Conservation (phyloP, 2,329 filamentous ascomycete species). For the Allantophomopsis lycopodina region DNA sequence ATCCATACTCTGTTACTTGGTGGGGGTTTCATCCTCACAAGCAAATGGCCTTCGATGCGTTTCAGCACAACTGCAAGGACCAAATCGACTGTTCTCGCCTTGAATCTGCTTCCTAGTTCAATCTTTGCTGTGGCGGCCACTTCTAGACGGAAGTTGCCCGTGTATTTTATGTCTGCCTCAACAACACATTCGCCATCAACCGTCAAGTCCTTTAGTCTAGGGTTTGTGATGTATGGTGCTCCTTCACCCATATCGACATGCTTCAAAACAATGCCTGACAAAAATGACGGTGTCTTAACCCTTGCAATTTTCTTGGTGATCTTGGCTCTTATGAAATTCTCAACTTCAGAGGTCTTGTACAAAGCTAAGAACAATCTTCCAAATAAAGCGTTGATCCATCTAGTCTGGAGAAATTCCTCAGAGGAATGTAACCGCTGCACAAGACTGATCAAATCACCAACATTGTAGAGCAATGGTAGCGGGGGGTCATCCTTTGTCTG, state of each 20-base stretch:
- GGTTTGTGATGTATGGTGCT: conserved; percentile 79
- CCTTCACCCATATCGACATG: conserved; percentile 77
- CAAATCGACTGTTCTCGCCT: conserved; percentile 78
- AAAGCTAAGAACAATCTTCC: conserved; percentile 79
- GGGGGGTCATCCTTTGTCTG: conserved; percentile 41
- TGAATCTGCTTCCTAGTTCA: conserved; percentile 79
- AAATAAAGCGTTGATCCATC: conserved; percentile 87
- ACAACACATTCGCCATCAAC: conserved; percentile 83
- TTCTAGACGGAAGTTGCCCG: conserved; percentile 78
- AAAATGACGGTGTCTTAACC: conserved; percentile 82
- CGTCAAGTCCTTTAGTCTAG: conserved; percentile 74
- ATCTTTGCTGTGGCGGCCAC: conserved; percentile 88
- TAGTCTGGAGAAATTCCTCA: conserved; percentile 77
- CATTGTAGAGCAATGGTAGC: conserved; percentile 62
- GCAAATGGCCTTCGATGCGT: conserved; percentile 69
- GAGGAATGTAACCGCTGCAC: conserved; percentile 86
- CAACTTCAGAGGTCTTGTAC: conserved; percentile 72
- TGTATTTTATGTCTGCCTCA: conserved; percentile 80
- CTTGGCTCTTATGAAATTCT: conserved; percentile 68
- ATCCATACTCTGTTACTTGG: conserved; percentile 96
- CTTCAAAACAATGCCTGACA: conserved; percentile 72
- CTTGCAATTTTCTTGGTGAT: conserved; percentile 93
- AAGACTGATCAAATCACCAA: conserved; percentile 75
- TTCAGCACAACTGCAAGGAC: conserved; percentile 77
- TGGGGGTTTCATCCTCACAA: conserved; percentile 84